These are phyloP conservation scores for Xerophyta viscosa DNA, from an alignment of 106 monocot genomes.

Conservation along the genomic window DNA sequence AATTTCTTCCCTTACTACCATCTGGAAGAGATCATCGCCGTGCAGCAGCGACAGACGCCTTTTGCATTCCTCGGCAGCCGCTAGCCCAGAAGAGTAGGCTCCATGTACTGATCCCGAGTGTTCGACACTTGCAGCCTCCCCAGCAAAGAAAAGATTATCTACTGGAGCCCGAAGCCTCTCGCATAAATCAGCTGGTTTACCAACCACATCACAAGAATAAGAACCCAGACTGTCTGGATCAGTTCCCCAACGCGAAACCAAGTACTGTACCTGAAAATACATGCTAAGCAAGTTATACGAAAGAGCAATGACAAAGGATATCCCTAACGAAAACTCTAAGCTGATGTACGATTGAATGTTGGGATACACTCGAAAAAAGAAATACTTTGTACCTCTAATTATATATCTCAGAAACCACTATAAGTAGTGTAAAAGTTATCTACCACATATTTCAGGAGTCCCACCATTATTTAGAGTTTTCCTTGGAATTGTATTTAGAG, in stretches of 20 bases:
- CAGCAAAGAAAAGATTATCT: slow-evolving; percentile 85
- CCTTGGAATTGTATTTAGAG: too few species aligned
- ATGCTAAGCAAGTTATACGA: too few species aligned
- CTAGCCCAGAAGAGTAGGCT: slow-evolving; percentile 75
- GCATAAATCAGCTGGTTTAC: slow-evolving; percentile 73
- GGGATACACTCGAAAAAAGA: too few species aligned
- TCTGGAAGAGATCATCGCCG: slow-evolving; percentile 53
- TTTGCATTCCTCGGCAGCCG: slow-evolving; percentile 76
- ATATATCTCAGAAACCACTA: too few species aligned
- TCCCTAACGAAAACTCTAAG: too few species aligned
- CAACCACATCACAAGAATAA: slow-evolving; percentile 86
- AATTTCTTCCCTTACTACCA: slow-evolving; percentile 49
- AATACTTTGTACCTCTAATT: background rate
- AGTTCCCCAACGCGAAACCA: slow-evolving; percentile 85
- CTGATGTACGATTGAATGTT: too few species aligned
- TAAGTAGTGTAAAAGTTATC: too few species aligned
- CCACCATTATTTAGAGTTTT: too few species aligned
- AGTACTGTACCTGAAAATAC: slow-evolving; percentile 50
- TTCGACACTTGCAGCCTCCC: slow-evolving; percentile 82
- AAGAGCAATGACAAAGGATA: too few species aligned
- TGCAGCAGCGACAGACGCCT: slow-evolving; percentile 47
- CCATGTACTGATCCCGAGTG: slow-evolving; percentile 95
- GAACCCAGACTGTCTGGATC: slow-evolving; percentile 72
- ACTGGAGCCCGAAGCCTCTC: slow-evolving; percentile 78
- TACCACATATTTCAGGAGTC: too few species aligned